Base-by-base conservation (phyloP, 108 stramenopile species). In the Cylindrotheca fusiformis region DNA sequence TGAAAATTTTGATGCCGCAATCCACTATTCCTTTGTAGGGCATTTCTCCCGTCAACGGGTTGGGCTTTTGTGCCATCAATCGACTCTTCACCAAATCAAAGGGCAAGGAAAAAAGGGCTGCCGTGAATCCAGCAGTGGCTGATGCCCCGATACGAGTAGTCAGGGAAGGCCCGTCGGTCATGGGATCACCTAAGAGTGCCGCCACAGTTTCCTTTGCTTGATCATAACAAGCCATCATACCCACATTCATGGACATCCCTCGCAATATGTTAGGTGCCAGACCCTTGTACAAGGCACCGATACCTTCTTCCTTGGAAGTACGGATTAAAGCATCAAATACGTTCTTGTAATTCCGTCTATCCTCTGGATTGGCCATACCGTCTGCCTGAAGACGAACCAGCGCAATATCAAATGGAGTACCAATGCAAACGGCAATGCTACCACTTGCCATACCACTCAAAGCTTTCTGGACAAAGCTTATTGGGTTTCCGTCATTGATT, bases 201-300 rank as follows among this genome's bases (percentile, higher is more conserved):
- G 80, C 91, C n/a, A 88, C 81, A 21, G 78, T 54, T 68, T 95
- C 94, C 81, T 96, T 96, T 28, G 96, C 96, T 86, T 99, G 96
- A 80, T 99, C 98, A 74, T 97, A 97, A 81, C 94, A 97, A 17
- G 98, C 97, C 78, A 99, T 73, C 98, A 97, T 97, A 46, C 98
- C 98, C 24, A 98, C 97, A 72, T 99, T 99, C 96, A 99, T 97
- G 57, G 92, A 67, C 98, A 99, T 98, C 46, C 97, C 98, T 56
- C 98, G 81, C 57, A 98, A 71, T 26, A 99, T 80, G 67, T 97
- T 99, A 29, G 98, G 98, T 24, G 75, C 57, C 44, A 97, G 71
- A 32, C 98, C 98, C 59, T 96, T 88, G 74, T 97, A 99, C 50
- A 99, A 84, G 12, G 94, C 86, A 18, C 81, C 86, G n/a, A 94